Evolutionary conservation across 2,329 filamentous ascomycete genomes (phyloP), one percentile per base, ranked within the genome.

Genomic region (Colletotrichum brevisporum): DNA sequence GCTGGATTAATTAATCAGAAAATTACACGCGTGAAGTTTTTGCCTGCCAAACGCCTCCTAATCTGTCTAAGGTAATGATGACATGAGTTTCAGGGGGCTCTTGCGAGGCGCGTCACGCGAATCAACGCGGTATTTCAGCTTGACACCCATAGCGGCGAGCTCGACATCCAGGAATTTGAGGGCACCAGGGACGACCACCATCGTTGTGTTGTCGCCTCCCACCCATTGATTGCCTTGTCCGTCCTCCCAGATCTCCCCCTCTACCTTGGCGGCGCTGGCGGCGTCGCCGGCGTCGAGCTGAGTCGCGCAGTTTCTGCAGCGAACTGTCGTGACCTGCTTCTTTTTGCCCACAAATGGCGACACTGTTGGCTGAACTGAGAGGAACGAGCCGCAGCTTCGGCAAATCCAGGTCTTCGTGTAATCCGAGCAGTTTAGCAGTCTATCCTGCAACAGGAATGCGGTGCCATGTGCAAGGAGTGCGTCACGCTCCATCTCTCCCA

Each of bases 401-500:
- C 96, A 99, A 73, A 98, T 91, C 90, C 95, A 97, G 1, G 94
- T 91, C 71, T 92, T 91, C 31, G 92, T 90, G 79, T 97, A 97
- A 81, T 99, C 96, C 60, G 94, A 97, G 83, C 96, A 99, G 84
- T 99, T 98, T 85, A 99, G 91, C 69, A 99, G 86, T 67, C 96
- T 92, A 80, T 99, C 96, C 79, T 99, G 96, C 6, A 99, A 88
- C 69, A 99, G 82, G 84, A 97, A 98, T 4, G 95, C 95, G 2
- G 95, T 96, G 26, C 96, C 96, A 85, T 99, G 96, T 5, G 96
- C 96, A 66, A 99, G 89, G 24, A 99, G 86, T 4, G 95, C 94
- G 80, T 99, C 96, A 73, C 96, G 92, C 84, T 99, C 96, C 96
- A 99, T 99, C 82, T 99, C 96, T 82, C 96, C 96, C 36, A 99